Conservation (phyloP, 2,329 filamentous ascomycete species). For the Sporothrix mexicana region DNA sequence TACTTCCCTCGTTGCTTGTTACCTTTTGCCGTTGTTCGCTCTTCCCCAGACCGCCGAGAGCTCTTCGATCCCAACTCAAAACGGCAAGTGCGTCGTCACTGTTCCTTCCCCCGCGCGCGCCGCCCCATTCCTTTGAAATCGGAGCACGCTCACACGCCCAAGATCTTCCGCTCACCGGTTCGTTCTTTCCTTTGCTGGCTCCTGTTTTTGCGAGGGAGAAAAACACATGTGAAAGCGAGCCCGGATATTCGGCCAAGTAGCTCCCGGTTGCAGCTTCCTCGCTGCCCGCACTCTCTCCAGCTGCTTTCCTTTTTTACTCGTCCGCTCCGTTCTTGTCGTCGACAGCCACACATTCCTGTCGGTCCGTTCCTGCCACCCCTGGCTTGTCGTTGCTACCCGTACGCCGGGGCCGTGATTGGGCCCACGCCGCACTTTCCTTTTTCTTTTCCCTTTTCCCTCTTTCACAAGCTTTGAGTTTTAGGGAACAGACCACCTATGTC, state of each 20-base stretch:
- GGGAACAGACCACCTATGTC: background rate
- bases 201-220: background rate
- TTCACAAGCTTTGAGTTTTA: background rate
- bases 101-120: background rate
- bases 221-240: background rate
- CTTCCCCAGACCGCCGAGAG: constrained; percentile 2
- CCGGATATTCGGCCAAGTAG: background rate
- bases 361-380: background rate
- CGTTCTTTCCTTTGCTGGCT: background rate
- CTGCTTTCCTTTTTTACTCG: background rate
- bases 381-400: background rate
- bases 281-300: background rate
- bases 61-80: constrained; percentile 3
- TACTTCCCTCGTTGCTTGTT: background rate
- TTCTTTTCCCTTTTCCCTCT: background rate
- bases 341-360: background rate
- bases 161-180: background rate
- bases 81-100: constrained; percentile 25
- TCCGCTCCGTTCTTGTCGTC: background rate
- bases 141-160: constrained; percentile 1
- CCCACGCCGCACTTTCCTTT: background rate
- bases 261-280: background rate
- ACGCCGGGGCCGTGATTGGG: background rate
- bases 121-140: constrained; percentile 9
- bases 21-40: background rate